These are phyloP conservation scores for Phialophora verrucosa DNA, from an alignment of 2,329 filamentous ascomycete genomes.

Conservation along the genomic window DNA sequence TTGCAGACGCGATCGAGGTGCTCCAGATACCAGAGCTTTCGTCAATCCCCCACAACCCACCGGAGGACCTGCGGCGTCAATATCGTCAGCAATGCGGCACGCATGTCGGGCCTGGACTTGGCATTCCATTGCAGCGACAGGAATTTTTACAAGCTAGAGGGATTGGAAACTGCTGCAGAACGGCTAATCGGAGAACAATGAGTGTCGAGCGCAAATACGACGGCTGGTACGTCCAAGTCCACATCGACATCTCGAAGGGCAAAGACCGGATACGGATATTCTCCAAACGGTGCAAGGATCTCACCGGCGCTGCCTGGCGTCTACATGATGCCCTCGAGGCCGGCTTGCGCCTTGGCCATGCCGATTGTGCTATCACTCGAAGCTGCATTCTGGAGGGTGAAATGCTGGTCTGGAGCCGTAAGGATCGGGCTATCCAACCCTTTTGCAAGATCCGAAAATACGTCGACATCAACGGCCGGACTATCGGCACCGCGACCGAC, in stretches of 20 bases:
- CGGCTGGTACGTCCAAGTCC: slow-evolving; percentile 88
- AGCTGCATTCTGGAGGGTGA: slow-evolving; percentile 85
- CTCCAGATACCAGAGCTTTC: slow-evolving; percentile 25
- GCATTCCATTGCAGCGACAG: slow-evolving; percentile 66
- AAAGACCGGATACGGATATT: slow-evolving; percentile 75
- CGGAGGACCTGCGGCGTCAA: slow-evolving; percentile 9
- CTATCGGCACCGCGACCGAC: slow-evolving; percentile 71
- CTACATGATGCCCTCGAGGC: slow-evolving; percentile 69
- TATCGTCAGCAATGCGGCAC: slow-evolving; percentile 30
- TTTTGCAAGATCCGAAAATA: slow-evolving; percentile 87
- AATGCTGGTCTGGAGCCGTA: slow-evolving; percentile 76
- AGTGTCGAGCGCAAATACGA: slow-evolving; percentile 84
- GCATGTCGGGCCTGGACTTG: slow-evolving; percentile 57
- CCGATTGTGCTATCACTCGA: slow-evolving; percentile 63
- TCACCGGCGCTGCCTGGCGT: slow-evolving; percentile 70
- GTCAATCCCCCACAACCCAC: slow-evolving; percentile 25
- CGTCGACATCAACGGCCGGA: slow-evolving; percentile 72
- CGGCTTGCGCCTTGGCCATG: slow-evolving; percentile 66
- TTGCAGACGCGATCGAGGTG: slow-evolving; percentile 32
- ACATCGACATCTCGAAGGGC: slow-evolving; percentile 69
- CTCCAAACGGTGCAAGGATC: slow-evolving; percentile 91
- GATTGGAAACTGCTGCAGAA: slow-evolving; percentile 74
- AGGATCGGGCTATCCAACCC: slow-evolving; percentile 67
- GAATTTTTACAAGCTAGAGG: slow-evolving; percentile 66
- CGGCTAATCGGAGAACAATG: slow-evolving; percentile 66